These are phyloP conservation scores for Mercurialis annua DNA, from an alignment of 345 rosid species.

Conservation along the genomic window DNA sequence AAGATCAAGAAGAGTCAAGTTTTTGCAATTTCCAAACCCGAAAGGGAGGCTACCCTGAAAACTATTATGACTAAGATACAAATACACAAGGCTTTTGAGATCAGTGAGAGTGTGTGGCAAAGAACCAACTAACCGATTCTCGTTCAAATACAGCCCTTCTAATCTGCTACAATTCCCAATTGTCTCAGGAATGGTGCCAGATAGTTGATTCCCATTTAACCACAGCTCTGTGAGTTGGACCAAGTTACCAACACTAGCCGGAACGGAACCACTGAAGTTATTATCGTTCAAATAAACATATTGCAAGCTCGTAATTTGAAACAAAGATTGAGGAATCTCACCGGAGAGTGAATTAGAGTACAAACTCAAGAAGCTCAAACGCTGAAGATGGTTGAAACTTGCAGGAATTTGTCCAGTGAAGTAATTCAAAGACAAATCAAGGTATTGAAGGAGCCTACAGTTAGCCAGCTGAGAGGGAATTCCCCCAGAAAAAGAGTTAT, in stretches of 20 bases:
- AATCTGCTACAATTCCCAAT: conserved; percentile 55
- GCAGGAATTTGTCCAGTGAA: conserved; percentile 55
- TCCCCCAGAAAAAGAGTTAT: conserved; percentile 47
- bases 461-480: conserved; percentile 50
- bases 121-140: conserved; percentile 49
- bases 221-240: conserved; percentile 32
- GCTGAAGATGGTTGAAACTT: conserved; percentile 35
- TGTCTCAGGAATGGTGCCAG: conserved; percentile 65
- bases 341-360: conserved; percentile 49
- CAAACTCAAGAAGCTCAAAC: conserved; percentile 33
- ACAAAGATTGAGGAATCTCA: conserved; percentile 54
- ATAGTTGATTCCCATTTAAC: conserved; percentile 42
- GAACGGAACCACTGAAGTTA: conserved; percentile 61
- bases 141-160: conserved; percentile 38
- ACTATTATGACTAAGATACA: conserved; percentile 40
- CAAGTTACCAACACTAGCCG: conserved; percentile 50
- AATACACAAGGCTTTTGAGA: conserved; percentile 47
- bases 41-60: conserved; percentile 49
- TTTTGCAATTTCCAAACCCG: conserved; percentile 45
- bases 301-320: conserved; percentile 37
- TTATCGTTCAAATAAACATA: conserved; percentile 39
- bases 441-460: conserved; percentile 41
- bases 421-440: conserved; percentile 55
- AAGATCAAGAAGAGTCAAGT: conserved; percentile 45
- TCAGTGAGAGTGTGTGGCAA: conserved; percentile 54